phyloP scores from a whole-genome alignment of 306 rosid species.

The Adenanthera pavonina region DNA sequence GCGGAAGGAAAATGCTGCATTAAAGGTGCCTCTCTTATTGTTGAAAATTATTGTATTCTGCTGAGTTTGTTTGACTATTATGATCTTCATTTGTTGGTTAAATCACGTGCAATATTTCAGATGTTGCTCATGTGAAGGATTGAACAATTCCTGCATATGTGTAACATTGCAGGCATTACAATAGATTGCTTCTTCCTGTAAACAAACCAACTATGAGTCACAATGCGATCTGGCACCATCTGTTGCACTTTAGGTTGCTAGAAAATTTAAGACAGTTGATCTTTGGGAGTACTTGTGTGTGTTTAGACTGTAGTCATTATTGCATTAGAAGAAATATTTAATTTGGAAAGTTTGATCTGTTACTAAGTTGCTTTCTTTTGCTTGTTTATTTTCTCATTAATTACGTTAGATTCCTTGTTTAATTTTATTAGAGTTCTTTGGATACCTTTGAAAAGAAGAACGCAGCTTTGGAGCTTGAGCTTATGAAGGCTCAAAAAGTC shows the following conservation, averaged over 20 bases:
- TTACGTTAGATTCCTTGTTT: constrained; percentile 35
- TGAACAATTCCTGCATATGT: not conserved
- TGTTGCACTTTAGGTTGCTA: constrained; percentile 15
- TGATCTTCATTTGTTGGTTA: constrained; percentile 11
- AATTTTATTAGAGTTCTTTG: constrained; percentile 62
- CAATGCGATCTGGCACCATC: not conserved
- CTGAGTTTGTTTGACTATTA: constrained; percentile 25
- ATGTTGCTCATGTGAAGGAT: constrained; percentile 9
- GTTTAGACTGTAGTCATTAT: constrained; percentile 13
- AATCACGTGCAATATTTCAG: constrained; percentile 14
- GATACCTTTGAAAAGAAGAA: constrained; percentile 75
- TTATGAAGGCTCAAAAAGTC: constrained; percentile 61
- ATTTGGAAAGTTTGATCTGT: constrained; percentile 15
- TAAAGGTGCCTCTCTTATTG: constrained; percentile 61
- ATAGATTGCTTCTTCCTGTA: constrained; percentile 2
- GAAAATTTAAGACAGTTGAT: constrained; percentile 4
- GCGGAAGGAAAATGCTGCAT: constrained; percentile 73
- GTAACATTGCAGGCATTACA: not conserved
- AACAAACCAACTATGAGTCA: not conserved
- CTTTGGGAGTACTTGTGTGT: constrained; percentile 6
- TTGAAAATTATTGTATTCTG: constrained; percentile 18
- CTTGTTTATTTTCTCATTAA: constrained; percentile 26
- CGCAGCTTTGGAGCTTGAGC: constrained; percentile 59
- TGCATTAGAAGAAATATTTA: constrained; percentile 1
- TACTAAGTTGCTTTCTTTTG: constrained; percentile 17